Base-by-base conservation (phyloP, 2,329 filamentous ascomycete genomes). In the Fusarium sp. region DNA sequence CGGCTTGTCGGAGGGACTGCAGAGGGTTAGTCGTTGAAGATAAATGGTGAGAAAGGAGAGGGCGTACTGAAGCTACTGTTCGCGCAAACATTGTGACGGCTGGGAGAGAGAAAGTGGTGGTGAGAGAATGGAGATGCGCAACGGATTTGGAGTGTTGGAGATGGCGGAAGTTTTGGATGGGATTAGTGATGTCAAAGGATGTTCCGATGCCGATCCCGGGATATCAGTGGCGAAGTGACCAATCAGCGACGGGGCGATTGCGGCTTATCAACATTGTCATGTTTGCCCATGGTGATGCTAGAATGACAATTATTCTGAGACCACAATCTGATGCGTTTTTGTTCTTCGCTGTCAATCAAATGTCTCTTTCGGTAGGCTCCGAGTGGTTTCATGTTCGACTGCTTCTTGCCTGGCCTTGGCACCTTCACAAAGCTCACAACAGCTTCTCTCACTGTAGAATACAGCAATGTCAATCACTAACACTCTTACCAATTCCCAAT, bases 1-100 rank as follows among this genome's bases (percentile, higher is more conserved):
- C 79, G 62, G 82, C 80, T 75, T 83, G 82, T 76, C 83, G 80
- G 57, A 82, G 77, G 71, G 75, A 80, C 83, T 84, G 28, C 5
- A 40, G 32, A 5, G 18, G 12, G 56, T 78, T 53, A 77, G 69
- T 42, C 37, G 23, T 44, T 37, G 33, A 19, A 18, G 9, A 49
- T 18, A 4, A 15, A 25, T 12, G 37, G 52, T 21, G 53, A 19
- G 18, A 16, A 30, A 13, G 32, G 46, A 6, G 5, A 33, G 3
- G 2, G 4, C 73, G 35, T 65, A 78, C 77, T 38, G 77, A 79
- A 43, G 69, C 68, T 69, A 76, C 69, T 76, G 75, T 76, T 79
- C 75, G 75, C 37, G 77, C 64, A 67, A 78, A 79, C 77, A 78
- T 78, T 38, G 61, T 78, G 46, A 60, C 16, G 21, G 52, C 25